Percentiles rank a stretch among this genome's conserved stretches.
Evolutionary conservation across 345 rosid species (phyloP).

Genomic region (Pelargonium nanum): DNA sequence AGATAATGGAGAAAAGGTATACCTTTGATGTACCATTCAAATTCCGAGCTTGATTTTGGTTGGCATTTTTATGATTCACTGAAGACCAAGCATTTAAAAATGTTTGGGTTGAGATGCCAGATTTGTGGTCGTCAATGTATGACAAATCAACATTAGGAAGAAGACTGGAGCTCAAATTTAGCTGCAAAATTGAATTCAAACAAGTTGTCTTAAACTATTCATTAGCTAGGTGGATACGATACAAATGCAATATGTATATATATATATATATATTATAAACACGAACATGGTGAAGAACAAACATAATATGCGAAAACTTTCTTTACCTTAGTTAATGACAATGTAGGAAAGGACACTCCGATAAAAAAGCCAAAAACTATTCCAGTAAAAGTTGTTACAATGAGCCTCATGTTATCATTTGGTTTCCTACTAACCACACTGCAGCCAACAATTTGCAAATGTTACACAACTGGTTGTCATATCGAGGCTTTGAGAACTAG

Average conservation of each 20-base stretch:
- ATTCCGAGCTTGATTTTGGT: constrained; percentile 19
- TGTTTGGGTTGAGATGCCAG: constrained; percentile 30
- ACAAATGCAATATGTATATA: background rate
- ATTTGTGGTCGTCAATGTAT: constrained; percentile 32
- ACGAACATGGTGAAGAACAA: background rate
- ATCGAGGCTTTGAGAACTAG: background rate
- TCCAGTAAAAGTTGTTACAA: constrained; percentile 60
- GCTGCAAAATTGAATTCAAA: constrained; percentile 35
- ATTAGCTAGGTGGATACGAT: constrained; percentile 3
- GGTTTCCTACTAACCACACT: constrained; percentile 49
- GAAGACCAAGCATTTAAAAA: constrained; percentile 26
- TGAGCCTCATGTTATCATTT: constrained; percentile 54
- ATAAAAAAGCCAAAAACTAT: constrained; percentile 64
- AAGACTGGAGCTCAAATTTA: constrained; percentile 49
- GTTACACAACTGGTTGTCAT: background rate
- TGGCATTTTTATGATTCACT: constrained; percentile 17
- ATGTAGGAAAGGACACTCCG: constrained; percentile 68
- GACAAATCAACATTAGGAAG: constrained; percentile 39
- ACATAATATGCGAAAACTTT: constrained; percentile 1
- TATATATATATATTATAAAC: too few species aligned
- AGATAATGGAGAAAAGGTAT: constrained; percentile 11
- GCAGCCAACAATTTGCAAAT: constrained; percentile 21
- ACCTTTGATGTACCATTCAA: constrained; percentile 46
- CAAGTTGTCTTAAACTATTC: constrained; percentile 1
- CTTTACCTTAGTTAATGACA: constrained; percentile 65